phyloP scores from a whole-genome alignment of 345 rosid species.

The Populus ilicifolia region DNA sequence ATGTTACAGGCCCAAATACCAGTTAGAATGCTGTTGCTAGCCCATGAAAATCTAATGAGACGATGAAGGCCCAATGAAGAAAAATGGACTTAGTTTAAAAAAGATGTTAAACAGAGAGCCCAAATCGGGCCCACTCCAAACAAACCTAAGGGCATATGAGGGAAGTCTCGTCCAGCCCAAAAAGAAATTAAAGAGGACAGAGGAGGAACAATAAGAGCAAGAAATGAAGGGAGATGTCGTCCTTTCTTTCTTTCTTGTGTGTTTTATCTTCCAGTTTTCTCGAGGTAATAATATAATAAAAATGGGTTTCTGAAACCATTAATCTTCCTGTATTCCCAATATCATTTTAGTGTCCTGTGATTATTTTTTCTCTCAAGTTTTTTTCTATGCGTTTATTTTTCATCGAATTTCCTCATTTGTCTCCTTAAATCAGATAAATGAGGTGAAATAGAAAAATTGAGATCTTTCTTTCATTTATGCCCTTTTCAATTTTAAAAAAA shows the following conservation, averaged over 20 bases:
- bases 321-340: background rate
- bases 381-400: no score
- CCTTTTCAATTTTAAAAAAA: no score
- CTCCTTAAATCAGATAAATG: background rate
- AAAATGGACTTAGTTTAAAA: background rate
- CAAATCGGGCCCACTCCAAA: background rate
- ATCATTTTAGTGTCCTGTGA: background rate
- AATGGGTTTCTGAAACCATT: background rate
- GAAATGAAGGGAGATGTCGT: no score
- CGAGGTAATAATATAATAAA: no score
- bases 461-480: no score
- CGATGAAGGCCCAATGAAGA: background rate
- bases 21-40: background rate
- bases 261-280: no score
- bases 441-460: no score
- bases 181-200: background rate
- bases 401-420: background rate
- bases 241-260: no score
- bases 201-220: no score
- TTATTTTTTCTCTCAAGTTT: background rate
- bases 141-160: background rate
- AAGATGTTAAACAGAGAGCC: background rate
- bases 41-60: background rate
- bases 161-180: background rate
- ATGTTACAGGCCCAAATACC: rapidly evolving